Base-by-base conservation (phyloP, 179 eudicot species). In the Actinidia chinensis region DNA sequence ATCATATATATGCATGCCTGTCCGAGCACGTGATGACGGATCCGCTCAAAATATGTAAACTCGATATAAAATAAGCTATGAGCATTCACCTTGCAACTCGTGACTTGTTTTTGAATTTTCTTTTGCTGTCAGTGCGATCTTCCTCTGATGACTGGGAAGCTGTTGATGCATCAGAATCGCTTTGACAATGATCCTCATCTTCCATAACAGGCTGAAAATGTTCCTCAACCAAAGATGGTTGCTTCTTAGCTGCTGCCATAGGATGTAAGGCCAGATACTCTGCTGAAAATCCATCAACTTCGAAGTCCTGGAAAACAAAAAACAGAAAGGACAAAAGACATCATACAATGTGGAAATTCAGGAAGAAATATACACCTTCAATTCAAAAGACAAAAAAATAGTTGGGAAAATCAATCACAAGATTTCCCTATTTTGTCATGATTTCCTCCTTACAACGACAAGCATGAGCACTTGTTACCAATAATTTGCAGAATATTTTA, bases 161-260 rank as follows among this genome's bases (percentile, higher is more conserved):
- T 43, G 88, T 80, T 44, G 91, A 85, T 70, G 79, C 92, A 68
- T 91, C 98, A 64, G 87, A 84, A 73, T 86, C 91, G 50, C 81
- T 83, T n/a, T 23, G 33, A 74, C 50, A 36, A 73, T 73, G 77
- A 23, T 81, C 87, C 18, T 79, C 86, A 46, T 78, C 86, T 71
- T 82, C 90, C 72, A 63, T 8, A 59, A 93, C 79, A 79, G 89
- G 90, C 68, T 95, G 90, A 86, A 95, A 95, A 90, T 95, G 97
- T 72, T 95, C 97, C 71, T 90, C 86, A 73, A 93, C 83, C 85
- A 90, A 79, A 75, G 89, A 76, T 42, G 86, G 81, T 73, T 82
- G 89, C 76, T 87, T 87, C 76, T n/a, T n/a, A n/a, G 73, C 73
- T 42, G 90, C 18, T 52, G 91, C 84, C 79, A 90, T 71, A 18